A percentile compares a stretch with the other conserved stretches of the same genome.
Evolutionary conservation across 164 flowering plant species (phyloP).

Genomic region (Santalum album): DNA sequence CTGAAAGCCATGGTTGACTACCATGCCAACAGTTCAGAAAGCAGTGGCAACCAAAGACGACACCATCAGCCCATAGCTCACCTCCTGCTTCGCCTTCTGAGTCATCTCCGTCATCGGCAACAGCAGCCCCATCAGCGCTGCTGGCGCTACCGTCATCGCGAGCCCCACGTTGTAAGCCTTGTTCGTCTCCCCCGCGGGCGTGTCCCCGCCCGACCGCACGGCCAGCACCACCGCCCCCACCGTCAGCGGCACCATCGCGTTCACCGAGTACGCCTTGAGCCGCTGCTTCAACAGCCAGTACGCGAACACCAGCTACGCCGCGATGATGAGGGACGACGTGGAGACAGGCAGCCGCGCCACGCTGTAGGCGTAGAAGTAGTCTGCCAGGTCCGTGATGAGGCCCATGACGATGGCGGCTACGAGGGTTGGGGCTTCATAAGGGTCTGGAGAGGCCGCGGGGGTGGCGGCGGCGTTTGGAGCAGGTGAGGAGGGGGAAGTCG

Average conservation of each 20-base stretch:
- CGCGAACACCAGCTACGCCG: slow-evolving; percentile 32
- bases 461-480: slow-evolving; percentile 20
- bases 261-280: slow-evolving; percentile 18
- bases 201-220: slow-evolving; percentile 15
- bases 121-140: background rate
- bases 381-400: slow-evolving; percentile 29
- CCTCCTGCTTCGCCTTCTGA: background rate
- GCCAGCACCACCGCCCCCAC: slow-evolving; percentile 20
- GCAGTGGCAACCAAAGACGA: slow-evolving; percentile 18
- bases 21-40: slow-evolving; percentile 27
- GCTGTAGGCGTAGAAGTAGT: slow-evolving; percentile 47
- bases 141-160: background rate
- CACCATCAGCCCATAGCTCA: slow-evolving; percentile 13
- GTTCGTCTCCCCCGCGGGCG: slow-evolving; percentile 11
- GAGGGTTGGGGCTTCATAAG: slow-evolving; percentile 20
- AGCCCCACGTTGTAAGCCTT: slow-evolving; percentile 19
- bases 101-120: background rate
- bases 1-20: slow-evolving; percentile 32
- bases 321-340: slow-evolving; percentile 35
- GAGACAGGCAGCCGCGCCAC: slow-evolving; percentile 43
- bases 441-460: slow-evolving; percentile 15
- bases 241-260: slow-evolving; percentile 20
- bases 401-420: slow-evolving; percentile 31
- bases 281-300: slow-evolving; percentile 9
- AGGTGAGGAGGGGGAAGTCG: slow-evolving; percentile 46